These are phyloP conservation scores for Coccomyxa sp. DNA, from an alignment of 139 green algal genomes.

Conservation along the genomic window DNA sequence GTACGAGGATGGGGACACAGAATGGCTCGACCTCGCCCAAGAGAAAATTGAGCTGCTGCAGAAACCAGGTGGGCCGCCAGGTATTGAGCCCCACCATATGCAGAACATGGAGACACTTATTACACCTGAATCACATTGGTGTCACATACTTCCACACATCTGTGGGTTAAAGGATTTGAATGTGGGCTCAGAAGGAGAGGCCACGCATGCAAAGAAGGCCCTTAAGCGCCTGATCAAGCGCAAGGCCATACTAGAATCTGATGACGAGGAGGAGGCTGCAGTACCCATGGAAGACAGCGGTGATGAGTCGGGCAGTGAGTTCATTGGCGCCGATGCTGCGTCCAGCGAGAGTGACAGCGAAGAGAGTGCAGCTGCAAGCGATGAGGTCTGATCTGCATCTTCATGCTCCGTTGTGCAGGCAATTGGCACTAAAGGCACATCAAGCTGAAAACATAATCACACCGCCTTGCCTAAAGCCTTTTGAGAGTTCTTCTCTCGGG, in stretches of 20 bases:
- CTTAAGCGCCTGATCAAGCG: neutral
- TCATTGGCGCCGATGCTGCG: neutral
- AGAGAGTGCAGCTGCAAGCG: conserved; percentile 12
- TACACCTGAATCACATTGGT: neutral
- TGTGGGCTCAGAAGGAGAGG: conserved; percentile 1
- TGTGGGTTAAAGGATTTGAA: conserved; percentile 14
- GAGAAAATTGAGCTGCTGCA: conserved; percentile 35
- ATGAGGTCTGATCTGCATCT: conserved; percentile 5
- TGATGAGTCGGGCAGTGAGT: conserved; percentile 5
- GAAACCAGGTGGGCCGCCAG: neutral
- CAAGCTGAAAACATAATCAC: neutral
- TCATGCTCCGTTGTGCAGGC: neutral
- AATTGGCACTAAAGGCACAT: neutral
- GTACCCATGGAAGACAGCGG: neutral
- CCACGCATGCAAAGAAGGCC: neutral
- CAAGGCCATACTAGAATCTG: conserved; percentile 9
- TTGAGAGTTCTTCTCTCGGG: neutral
- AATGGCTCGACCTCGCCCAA: conserved; percentile 52
- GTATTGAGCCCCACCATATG: neutral
- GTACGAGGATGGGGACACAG: conserved; percentile 76
- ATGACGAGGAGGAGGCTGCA: conserved; percentile 22
- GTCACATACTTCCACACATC: neutral
- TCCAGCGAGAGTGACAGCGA: conserved; percentile 7
- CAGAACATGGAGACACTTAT: conserved; percentile 3
- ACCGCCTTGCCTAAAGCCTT: neutral